Base-by-base conservation (phyloP, 139 green algal species). In the Tetraselmis striata region DNA sequence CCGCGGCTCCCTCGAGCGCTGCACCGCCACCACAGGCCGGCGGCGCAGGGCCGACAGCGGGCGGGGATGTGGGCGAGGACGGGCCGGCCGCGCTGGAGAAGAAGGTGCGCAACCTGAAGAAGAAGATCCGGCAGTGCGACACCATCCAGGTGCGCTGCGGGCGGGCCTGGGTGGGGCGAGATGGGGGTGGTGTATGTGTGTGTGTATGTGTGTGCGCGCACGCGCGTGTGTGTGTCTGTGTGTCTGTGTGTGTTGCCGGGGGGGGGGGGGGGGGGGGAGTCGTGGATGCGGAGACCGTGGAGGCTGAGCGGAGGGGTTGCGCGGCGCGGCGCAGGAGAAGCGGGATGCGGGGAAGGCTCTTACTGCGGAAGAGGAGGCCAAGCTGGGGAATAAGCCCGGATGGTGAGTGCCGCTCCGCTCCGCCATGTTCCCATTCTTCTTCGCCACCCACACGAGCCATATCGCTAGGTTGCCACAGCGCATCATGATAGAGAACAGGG, bases 71-170 rank as follows among this genome's bases (percentile, higher is more conserved):
- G n/a, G 45, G 45, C 5, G 45, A 67, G 45, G 45, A 67, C 11
- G 45, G 45, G 45, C 11, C 45, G 77, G 28, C 77, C 59, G 80
- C 75, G 28, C 84, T 88, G 0, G 90, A 93, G 77, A 93, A 93
- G 82, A 84, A 90, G 67, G 87, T 93, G 27, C 87, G 89, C 2
- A 89, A 85, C 18, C 45, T 92, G 5, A 88, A 88, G 75, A 95
- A 95, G 87, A 92, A 93, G 79, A 76, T 94, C 30, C 84, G 89
- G 26, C 86, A 92, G 79, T 89, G 86, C 28, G 85, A 89, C 45
- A 25, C 45, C 45, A 67, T 67, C 18, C 45, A 67, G 45, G 45
- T 67, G 11, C 45, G 11, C 45, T 67, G 11, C 45, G 11, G 5
- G 45, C 45, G 5, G 11, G 45, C 45, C 45, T 67, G 45, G 45